Evolutionary conservation across 768 basidiomycete species (phyloP).

Genomic region (Amanita rubescens): DNA sequence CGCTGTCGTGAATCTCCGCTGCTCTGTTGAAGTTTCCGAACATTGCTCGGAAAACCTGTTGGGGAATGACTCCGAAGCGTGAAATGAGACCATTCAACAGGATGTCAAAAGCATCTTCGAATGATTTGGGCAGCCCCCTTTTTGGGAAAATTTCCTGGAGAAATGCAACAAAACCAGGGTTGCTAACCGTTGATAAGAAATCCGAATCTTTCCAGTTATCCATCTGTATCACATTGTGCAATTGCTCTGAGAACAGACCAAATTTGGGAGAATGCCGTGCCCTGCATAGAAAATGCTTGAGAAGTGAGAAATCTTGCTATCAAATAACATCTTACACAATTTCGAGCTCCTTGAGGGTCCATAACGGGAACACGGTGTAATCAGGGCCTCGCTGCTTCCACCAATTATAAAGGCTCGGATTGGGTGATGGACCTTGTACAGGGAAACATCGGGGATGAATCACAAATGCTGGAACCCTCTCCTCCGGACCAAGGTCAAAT

Average conservation of each 20-base stretch:
- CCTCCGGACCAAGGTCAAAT: background rate
- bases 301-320: background rate
- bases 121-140: background rate
- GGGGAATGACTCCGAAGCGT: background rate
- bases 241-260: background rate
- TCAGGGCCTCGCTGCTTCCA: background rate
- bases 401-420: background rate
- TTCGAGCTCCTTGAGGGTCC: background rate
- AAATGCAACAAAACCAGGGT: background rate
- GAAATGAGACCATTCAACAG: background rate
- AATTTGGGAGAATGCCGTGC: background rate
- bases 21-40: background rate
- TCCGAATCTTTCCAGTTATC: background rate
- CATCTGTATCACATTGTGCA: background rate
- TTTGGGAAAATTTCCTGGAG: background rate
- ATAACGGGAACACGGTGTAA: constrained; percentile 1
- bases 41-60: background rate
- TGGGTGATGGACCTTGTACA: background rate
- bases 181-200: background rate
- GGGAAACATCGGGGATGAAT: background rate
- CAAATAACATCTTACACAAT: background rate
- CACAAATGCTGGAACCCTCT: background rate
- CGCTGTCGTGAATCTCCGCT: background rate
- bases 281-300: background rate
- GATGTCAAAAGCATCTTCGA: background rate